phyloP scores from a whole-genome alignment of 257 asterid species.

The Cinchona pubescens region DNA sequence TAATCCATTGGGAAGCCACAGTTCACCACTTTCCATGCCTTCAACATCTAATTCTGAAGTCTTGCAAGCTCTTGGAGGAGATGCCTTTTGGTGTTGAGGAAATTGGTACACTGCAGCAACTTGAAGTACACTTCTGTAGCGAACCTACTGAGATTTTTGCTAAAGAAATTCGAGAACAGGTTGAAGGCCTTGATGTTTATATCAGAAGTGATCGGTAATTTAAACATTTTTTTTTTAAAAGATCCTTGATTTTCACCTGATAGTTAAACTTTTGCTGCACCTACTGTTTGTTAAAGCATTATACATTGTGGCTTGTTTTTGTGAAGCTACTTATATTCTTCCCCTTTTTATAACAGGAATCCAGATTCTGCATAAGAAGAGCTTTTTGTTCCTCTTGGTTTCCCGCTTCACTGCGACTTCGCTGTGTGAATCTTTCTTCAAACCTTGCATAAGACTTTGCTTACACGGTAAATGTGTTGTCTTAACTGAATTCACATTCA shows the following conservation, averaged over 20 bases:
- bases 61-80: constrained; percentile 4
- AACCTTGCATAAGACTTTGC: no score
- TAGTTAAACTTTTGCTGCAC: no score
- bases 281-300: no score
- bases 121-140: constrained; percentile 17
- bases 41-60: background rate
- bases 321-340: no score
- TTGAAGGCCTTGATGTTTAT: constrained; percentile 12
- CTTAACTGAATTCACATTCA: background rate
- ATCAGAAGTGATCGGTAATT: background rate
- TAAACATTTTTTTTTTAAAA: background rate
- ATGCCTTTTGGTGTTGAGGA: constrained; percentile 3
- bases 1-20: constrained; percentile 8
- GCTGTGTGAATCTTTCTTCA: background rate
- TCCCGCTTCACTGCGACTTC: background rate
- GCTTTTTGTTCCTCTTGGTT: no score
- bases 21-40: constrained; percentile 8
- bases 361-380: no score
- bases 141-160: constrained; percentile 10
- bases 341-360: no score
- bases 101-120: background rate
- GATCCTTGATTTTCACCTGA: background rate
- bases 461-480: background rate
- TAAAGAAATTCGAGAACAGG: background rate
- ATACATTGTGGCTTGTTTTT: no score